These are phyloP conservation scores for Plasmodium relictum DNA, from an alignment of 169 alveolate species.

Conservation along the genomic window DNA sequence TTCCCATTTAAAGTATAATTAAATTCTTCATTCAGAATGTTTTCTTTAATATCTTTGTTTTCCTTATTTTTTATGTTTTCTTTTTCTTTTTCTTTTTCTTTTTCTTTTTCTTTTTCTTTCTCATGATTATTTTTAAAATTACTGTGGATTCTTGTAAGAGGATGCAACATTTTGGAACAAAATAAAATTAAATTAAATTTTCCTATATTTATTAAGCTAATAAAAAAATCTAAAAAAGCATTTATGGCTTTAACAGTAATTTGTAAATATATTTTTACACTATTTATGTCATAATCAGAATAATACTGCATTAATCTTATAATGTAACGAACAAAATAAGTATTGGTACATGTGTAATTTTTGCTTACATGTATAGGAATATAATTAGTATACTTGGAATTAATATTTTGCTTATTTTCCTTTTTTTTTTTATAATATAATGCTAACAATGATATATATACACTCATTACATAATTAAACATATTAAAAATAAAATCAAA, in stretches of 20 bases:
- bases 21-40: background rate
- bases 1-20: background rate
- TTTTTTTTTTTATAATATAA: constrained; percentile 57
- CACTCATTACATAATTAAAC: constrained; percentile 78
- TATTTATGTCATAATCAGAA: constrained; percentile 23
- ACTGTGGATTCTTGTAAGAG: constrained; percentile 43
- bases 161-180: constrained; percentile 66
- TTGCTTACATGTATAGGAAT: constrained; percentile 75
- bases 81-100: background rate
- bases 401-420: constrained; percentile 26
- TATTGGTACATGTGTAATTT: constrained; percentile 76
- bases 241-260: constrained; percentile 54
- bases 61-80: background rate
- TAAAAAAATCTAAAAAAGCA: constrained; percentile 59
- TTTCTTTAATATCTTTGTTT: background rate
- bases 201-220: constrained; percentile 54
- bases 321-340: constrained; percentile 68
- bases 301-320: constrained; percentile 47
- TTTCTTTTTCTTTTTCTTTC: background rate
- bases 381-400: constrained; percentile 22
- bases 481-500: constrained; percentile 75
- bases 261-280: constrained; percentile 41
- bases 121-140: constrained; percentile 14
- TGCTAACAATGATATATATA: constrained; percentile 59
- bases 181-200: constrained; percentile 52